Percentiles rank a stretch among this genome's conserved stretches.
Conservation (phyloP, 1,139 yeast species). For the Candida frijolesensis region DNA sequence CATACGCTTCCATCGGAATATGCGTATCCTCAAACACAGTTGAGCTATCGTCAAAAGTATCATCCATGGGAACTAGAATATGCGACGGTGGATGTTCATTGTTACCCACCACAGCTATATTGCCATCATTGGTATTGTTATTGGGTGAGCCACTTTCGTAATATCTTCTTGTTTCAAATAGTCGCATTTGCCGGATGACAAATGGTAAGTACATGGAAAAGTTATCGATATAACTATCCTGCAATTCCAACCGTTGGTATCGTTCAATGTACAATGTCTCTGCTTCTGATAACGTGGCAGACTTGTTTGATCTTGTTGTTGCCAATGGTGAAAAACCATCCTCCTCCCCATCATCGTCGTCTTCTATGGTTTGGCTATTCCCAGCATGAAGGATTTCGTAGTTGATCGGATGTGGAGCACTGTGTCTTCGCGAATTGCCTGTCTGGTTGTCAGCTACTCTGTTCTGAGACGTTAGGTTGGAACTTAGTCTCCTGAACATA, state of each 20-base stretch:
- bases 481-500: conserved; percentile 12
- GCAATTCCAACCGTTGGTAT: conserved; percentile 33
- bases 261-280: conserved; percentile 25
- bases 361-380: background rate
- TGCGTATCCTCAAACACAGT: conserved; percentile 24
- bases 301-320: conserved; percentile 9
- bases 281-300: conserved; percentile 24
- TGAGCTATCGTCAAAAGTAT: conserved; percentile 24
- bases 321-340: conserved; percentile 7
- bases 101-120: background rate
- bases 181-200: conserved; percentile 30
- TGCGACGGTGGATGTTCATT: conserved; percentile 2
- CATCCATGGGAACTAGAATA: conserved; percentile 12
- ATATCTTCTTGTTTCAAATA: conserved; percentile 14
- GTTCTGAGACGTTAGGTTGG: conserved; percentile 7
- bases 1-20: conserved; percentile 7
- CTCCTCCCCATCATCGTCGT: background rate
- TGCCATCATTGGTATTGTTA: background rate
- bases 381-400: conserved; percentile 10
- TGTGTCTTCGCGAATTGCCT: conserved; percentile 6
- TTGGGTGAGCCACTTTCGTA: background rate
- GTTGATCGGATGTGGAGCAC: conserved; percentile 8
- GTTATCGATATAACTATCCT: conserved; percentile 38
- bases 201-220: conserved; percentile 43
- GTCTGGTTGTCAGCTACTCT: background rate